Conservation (phyloP, 1,284 basidiomycete genomes). For the Tilletia caries region DNA sequence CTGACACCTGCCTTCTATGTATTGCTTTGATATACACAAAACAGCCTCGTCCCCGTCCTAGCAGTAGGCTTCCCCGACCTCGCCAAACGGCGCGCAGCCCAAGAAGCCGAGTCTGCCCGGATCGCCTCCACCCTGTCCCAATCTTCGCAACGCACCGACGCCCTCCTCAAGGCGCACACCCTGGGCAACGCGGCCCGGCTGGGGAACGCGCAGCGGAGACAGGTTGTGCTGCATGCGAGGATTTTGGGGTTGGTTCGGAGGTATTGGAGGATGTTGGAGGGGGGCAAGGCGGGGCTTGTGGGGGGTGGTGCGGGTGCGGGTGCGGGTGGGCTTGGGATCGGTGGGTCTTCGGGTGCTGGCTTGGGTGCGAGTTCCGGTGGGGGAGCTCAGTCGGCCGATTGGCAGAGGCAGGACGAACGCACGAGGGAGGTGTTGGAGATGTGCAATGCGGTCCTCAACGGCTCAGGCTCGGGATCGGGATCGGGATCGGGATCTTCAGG, state of each 20-base stretch:
- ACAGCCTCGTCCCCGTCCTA: slow-evolving; percentile 43
- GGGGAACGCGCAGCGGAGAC: slow-evolving; percentile 32
- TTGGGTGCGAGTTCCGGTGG: background rate
- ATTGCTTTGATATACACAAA: too few species aligned
- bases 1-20: background rate
- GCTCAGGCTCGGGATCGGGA: background rate
- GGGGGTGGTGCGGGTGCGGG: background rate
- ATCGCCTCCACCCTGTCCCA: slow-evolving; percentile 31
- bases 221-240: slow-evolving; percentile 45
- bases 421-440: slow-evolving; percentile 36
- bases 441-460: slow-evolving; percentile 47
- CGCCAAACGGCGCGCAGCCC: slow-evolving; percentile 39
- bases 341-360: background rate
- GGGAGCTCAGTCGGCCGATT: background rate
- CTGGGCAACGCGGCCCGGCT: slow-evolving; percentile 40
- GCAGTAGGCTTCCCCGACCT: slow-evolving; percentile 49
- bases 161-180: slow-evolving; percentile 41
- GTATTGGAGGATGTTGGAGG: slow-evolving; percentile 7
- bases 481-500: background rate
- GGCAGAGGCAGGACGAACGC: slow-evolving; percentile 32
- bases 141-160: slow-evolving; percentile 27
- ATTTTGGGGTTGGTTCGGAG: slow-evolving; percentile 26
- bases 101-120: slow-evolving; percentile 34
- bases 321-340: slow-evolving; percentile 14
- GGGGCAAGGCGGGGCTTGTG: slow-evolving; percentile 14